Conservation (phyloP, 208 protist genomes). For the Wallacemonas rigidus region DNA sequence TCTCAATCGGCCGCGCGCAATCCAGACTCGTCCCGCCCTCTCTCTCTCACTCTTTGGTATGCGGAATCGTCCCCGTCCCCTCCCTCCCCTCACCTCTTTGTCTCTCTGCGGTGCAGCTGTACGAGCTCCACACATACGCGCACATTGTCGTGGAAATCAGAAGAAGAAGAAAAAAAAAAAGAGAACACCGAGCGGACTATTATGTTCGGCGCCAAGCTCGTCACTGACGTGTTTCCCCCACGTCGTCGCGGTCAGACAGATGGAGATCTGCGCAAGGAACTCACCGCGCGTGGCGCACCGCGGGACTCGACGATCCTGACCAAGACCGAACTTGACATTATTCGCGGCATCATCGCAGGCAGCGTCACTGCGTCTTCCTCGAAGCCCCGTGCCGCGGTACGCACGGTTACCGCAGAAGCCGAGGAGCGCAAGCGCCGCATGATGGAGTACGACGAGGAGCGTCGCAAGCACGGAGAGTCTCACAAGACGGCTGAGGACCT, state of each 20-base stretch:
- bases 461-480: conserved; percentile 37
- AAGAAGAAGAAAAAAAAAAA: background rate
- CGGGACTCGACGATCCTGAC: conserved; percentile 82
- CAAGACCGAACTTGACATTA: conserved; percentile 80
- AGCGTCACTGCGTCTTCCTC: conserved; percentile 22
- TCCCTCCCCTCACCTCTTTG: too few species aligned
- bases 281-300: conserved; percentile 71
- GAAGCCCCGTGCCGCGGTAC: conserved; percentile 22
- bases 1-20: too few species aligned
- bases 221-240: conserved; percentile 72
- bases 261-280: conserved; percentile 75
- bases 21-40: too few species aligned
- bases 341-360: conserved; percentile 70
- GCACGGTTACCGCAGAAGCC: conserved; percentile 34
- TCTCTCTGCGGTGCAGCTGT: background rate
- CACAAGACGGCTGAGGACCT: conserved; percentile 80
- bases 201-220: conserved; percentile 35
- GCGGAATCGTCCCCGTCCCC: too few species aligned
- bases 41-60: too few species aligned
- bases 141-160: background rate
- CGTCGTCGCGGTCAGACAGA: conserved; percentile 64
- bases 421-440: conserved; percentile 78
- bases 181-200: background rate
- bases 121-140: conserved; percentile 1
- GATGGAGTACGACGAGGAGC: conserved; percentile 80